phyloP scores from a whole-genome alignment of 2,329 filamentous ascomycete species.

The Fusarium buharicum region DNA sequence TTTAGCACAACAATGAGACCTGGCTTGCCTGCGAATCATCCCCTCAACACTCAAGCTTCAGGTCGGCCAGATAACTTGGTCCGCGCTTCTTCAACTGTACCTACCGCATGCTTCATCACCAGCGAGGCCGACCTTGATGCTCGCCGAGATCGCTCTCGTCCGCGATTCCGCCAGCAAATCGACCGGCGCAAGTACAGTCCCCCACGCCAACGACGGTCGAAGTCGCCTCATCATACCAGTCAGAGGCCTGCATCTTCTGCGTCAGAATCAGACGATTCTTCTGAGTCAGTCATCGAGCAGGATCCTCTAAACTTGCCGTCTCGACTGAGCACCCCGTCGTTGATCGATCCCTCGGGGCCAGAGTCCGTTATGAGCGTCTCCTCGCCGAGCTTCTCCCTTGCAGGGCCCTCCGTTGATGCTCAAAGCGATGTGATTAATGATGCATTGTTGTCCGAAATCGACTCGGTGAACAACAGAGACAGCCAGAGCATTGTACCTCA shows the following conservation, averaged over 20 bases:
- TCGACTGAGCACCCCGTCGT: conserved; percentile 44
- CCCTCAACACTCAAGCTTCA: conserved; percentile 35
- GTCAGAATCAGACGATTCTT: conserved; percentile 25
- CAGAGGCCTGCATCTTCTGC: conserved; percentile 29
- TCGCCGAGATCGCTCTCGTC: conserved; percentile 39
- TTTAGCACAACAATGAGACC: conserved; percentile 44
- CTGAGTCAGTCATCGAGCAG: conserved; percentile 29
- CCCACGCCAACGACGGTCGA: conserved; percentile 29
- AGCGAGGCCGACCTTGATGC: conserved; percentile 49
- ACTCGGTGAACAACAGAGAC: conserved; percentile 31
- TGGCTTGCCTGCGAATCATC: conserved; percentile 36
- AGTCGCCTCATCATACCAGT: conserved; percentile 16
- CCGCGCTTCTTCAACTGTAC: conserved; percentile 35
- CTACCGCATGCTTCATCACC: conserved; percentile 51
- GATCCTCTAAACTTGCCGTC: conserved; percentile 37
- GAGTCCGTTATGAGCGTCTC: conserved; percentile 58
- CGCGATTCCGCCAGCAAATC: conserved; percentile 36
- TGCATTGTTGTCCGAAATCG: conserved; percentile 23
- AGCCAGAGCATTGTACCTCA: conserved; percentile 66
- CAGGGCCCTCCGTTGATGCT: conserved; percentile 54
- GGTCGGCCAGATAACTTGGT: conserved; percentile 38
- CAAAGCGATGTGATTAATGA: conserved; percentile 42
- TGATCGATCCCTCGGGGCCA: conserved; percentile 43
- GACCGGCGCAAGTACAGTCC: conserved; percentile 40
- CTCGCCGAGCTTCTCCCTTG: conserved; percentile 63